Conservation (phyloP, 176 grass and related monocot genomes). For the Bothriochloa decipiens region DNA sequence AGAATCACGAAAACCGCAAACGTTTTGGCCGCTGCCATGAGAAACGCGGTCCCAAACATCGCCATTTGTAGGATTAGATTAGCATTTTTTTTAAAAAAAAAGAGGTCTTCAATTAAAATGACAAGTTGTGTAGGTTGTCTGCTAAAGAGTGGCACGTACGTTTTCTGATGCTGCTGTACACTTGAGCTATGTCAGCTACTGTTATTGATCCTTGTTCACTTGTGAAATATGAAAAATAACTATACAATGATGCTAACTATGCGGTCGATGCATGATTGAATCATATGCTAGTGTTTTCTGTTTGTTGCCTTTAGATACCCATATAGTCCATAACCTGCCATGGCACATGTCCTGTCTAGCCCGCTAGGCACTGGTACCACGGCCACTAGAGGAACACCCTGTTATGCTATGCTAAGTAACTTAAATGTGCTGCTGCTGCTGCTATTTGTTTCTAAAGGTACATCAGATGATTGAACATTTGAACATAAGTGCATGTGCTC, state of each 20-base stretch:
- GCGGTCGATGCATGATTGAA: neutral
- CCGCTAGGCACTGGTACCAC: neutral
- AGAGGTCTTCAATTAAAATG: neutral
- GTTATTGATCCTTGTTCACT: neutral
- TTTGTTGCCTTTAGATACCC: neutral
- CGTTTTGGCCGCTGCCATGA: rapidly evolving
- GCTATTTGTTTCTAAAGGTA: neutral
- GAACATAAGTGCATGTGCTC: too few relatives aligned
- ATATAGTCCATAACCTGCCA: neutral
- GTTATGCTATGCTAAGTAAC: neutral
- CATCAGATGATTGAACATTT: neutral
- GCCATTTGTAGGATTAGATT: neutral
- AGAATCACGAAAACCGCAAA: neutral
- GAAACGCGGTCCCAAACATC: neutral
- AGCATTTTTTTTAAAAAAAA: neutral
- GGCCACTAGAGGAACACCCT: neutral
- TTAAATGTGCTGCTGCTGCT: neutral
- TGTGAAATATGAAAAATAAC: constrained; percentile 30
- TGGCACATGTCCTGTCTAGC: neutral
- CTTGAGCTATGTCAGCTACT: neutral
- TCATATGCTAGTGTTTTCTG: constrained; percentile 12
- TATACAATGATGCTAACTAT: neutral
- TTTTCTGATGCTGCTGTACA: neutral
- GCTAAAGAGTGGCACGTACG: neutral
- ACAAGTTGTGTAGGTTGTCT: neutral